phyloP scores from a whole-genome alignment of 179 eudicot species.

The Dionaea muscipula region DNA sequence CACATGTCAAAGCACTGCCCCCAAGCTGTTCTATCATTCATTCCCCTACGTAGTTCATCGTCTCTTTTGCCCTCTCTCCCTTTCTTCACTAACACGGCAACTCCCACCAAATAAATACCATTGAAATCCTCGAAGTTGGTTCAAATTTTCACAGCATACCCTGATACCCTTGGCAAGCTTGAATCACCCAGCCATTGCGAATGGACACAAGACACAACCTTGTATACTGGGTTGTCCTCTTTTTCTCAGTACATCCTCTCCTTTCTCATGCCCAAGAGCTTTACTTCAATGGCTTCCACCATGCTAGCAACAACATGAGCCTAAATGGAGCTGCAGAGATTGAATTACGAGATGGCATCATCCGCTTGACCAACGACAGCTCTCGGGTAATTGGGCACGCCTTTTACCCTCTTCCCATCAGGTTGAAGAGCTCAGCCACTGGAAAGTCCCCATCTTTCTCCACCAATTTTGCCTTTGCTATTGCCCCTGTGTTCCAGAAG shows the following conservation, averaged over 20 bases:
- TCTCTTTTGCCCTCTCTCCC: no score
- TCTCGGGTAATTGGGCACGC: slow-evolving; percentile 22
- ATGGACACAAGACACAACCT: slow-evolving; percentile 6
- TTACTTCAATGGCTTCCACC: slow-evolving; percentile 22
- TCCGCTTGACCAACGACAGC: slow-evolving; percentile 16
- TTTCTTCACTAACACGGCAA: no score
- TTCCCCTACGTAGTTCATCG: no score
- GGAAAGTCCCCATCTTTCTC: slow-evolving; percentile 19
- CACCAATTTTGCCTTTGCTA: slow-evolving; percentile 17
- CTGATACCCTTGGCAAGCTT: no score
- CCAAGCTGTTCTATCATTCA: no score
- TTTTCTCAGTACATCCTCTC: slow-evolving; percentile 11
- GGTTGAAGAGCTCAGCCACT: slow-evolving; percentile 15
- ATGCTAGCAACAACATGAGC: slow-evolving; percentile 14
- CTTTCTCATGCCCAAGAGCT: slow-evolving; percentile 12
- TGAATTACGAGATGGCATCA: slow-evolving; percentile 11
- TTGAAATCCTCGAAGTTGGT: no score
- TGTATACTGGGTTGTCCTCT: slow-evolving; percentile 7
- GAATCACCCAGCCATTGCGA: no score
- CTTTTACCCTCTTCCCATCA: slow-evolving; percentile 21
- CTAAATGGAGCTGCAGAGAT: slow-evolving; percentile 20
- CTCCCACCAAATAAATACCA: no score
- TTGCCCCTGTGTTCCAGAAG: slow-evolving; percentile 5
- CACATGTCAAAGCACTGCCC: no score
- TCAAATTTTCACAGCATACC: no score